Evolutionary conservation across 371 early-diverging fungal genomes (phyloP), one percentile per base, ranked within the genome.

Genomic region (Lichtheimia hyalospora): DNA sequence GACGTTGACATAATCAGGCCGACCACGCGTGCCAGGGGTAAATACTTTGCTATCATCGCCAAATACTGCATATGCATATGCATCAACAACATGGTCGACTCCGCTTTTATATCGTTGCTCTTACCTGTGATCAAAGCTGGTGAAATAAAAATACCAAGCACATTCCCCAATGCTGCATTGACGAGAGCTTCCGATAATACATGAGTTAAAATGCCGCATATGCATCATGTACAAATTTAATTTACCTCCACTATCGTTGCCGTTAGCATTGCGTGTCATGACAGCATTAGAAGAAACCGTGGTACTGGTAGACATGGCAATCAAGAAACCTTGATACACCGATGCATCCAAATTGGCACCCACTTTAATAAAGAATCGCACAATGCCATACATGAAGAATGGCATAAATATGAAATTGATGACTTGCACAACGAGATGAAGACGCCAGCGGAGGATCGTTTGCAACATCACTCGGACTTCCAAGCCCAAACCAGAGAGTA

Each of bases 211-310:
- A 18, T 40, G 16, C 50, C 28, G n/a, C 54, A 18, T 12, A 16
- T n/a, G n/a, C n/a, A n/a, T n/a, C n/a, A 16, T 34, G 20, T 13
- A n/a, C n/a, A 28, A 24, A 12, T 2, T 2, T 1, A 28, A 3
- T 24, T 52, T 68, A 74, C 74, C 78, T 49, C 69, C 72, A 39
- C 86, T 81, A 63, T 89, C 90, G 63, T 84, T 89, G 28, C 92
- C 90, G 27, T 71, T 67, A 0, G 90, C 88, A 58, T 84, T 85
- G 46, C 84, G 78, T 15, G 92, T 91, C 90, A 89, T 89, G 63
- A 89, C 79, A 2, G 85, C 84, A 68, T 90, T 89, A n/a, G 92
- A 89, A 8, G 89, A 86, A 42, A 91, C 87, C 1, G 92, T 91
- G 0, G 92, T 90, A 6, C 89, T 90, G 3, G 86, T 88, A 0